Evolutionary conservation across 805 yeast species (phyloP).

Genomic region (Ogataea haglerorum): DNA sequence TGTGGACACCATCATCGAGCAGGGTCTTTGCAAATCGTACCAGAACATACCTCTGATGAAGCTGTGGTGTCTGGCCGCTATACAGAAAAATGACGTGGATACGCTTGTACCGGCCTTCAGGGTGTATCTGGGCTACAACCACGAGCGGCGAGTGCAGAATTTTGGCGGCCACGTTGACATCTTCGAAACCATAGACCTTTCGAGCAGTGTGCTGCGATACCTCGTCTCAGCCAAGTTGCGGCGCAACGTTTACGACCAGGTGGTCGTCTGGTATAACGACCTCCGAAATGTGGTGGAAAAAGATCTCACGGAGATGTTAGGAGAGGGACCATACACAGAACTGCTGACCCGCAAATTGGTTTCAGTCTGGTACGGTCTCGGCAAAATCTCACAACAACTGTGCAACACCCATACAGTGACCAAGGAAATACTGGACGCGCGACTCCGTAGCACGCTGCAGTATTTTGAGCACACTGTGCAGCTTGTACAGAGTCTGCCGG

Average conservation of each 20-base stretch:
- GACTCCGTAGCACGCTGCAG: slow-evolving; percentile 7
- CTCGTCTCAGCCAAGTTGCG: slow-evolving; percentile 9
- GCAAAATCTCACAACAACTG: slow-evolving; percentile 22
- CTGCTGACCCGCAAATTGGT: slow-evolving; percentile 22
- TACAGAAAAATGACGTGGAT: slow-evolving; percentile 18
- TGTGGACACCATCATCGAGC: slow-evolving; percentile 28
- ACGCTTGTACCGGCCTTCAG: slow-evolving; percentile 35
- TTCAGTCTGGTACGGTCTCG: slow-evolving; percentile 24
- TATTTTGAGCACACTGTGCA: slow-evolving; percentile 15
- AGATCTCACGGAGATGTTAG: slow-evolving; percentile 9
- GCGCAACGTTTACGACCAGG: slow-evolving; percentile 16
- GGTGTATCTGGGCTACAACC: slow-evolving; percentile 40
- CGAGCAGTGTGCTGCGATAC: slow-evolving; percentile 16
- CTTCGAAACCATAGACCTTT: slow-evolving; percentile 28
- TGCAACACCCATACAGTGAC: slow-evolving; percentile 13
- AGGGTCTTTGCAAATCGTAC: slow-evolving; percentile 42
- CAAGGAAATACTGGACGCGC: slow-evolving; percentile 8
- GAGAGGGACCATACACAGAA: slow-evolving; percentile 19
- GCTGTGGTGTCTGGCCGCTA: slow-evolving; percentile 31
- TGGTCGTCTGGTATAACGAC: slow-evolving; percentile 17
- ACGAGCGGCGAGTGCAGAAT: slow-evolving; percentile 36
- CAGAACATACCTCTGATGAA: slow-evolving; percentile 41
- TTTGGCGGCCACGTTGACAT: slow-evolving; percentile 36
- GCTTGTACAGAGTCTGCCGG: slow-evolving; percentile 3
- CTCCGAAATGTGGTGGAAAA: slow-evolving; percentile 7